Conservation (phyloP, 2,329 filamentous ascomycete species). For the Pseudogymnoascus sp. region DNA sequence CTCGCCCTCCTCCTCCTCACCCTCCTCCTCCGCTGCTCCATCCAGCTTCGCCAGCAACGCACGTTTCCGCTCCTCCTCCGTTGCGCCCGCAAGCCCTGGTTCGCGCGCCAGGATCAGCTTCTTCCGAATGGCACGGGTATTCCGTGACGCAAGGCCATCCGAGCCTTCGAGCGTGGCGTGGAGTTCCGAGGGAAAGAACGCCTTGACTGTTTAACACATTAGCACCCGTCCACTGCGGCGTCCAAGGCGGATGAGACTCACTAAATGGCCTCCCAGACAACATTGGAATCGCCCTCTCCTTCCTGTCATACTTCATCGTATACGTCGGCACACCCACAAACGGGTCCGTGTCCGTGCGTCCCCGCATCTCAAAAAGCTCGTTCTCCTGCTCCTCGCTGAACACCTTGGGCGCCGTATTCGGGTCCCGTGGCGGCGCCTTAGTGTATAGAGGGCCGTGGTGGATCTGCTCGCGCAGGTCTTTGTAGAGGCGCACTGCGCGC, state of each 20-base stretch:
- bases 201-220: slow-evolving; percentile 34
- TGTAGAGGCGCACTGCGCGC: slow-evolving; percentile 39
- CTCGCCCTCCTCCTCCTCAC: slow-evolving; percentile 34
- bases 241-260: slow-evolving; percentile 27
- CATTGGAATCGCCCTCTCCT: slow-evolving; percentile 45
- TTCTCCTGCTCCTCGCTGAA: slow-evolving; percentile 35
- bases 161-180: slow-evolving; percentile 42
- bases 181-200: slow-evolving; percentile 51
- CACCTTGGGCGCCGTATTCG: slow-evolving; percentile 31
- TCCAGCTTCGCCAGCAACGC: slow-evolving; percentile 25
- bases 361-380: slow-evolving; percentile 20
- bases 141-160: slow-evolving; percentile 18
- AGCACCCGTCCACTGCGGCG: background rate
- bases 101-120: slow-evolving; percentile 22
- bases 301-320: slow-evolving; percentile 47
- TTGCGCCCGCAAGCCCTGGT: slow-evolving; percentile 9
- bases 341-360: slow-evolving; percentile 41
- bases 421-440: slow-evolving; percentile 21
- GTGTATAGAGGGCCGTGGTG: slow-evolving; percentile 52
- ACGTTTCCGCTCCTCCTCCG: slow-evolving; percentile 25
- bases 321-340: slow-evolving; percentile 55
- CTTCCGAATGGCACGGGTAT: slow-evolving; percentile 23
- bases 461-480: slow-evolving; percentile 43
- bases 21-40: slow-evolving; percentile 29
- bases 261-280: slow-evolving; percentile 46